Percentiles rank a stretch among this genome's conserved stretches.
Evolutionary conservation across 164 flowering plant species (phyloP).

Genomic region (Vitis amurensis): DNA sequence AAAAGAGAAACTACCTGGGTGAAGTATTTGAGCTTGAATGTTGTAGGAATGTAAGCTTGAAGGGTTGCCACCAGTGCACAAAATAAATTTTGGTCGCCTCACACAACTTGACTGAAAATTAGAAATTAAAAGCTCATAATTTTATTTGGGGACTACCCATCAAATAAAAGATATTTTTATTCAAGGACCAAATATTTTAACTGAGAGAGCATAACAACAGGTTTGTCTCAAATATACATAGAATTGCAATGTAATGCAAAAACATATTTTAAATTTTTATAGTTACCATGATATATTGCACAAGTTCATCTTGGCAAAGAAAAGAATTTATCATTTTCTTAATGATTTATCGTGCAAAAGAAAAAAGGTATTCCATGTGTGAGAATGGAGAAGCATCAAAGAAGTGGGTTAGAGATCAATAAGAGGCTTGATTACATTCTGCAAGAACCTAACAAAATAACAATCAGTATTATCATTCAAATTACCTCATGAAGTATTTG

Average conservation of each 20-base stretch:
- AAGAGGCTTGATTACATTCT: too few species aligned
- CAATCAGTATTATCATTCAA: too few species aligned
- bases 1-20: conserved; percentile 47
- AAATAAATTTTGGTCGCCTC: conserved; percentile 83
- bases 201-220: not conserved
- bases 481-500: too few species aligned
- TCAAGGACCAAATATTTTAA: not conserved
- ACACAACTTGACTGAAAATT: conserved; percentile 71
- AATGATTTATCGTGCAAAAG: too few species aligned
- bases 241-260: too few species aligned
- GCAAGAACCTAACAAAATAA: too few species aligned
- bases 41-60: conserved; percentile 71
- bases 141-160: too few species aligned
- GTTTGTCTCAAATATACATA: not conserved
- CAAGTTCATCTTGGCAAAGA: not conserved
- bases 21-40: conserved; percentile 59
- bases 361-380: too few species aligned
- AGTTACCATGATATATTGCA: not conserved
- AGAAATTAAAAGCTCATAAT: conserved; percentile 1
- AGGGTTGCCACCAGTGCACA: conserved; percentile 85
- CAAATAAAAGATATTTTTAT: not conserved
- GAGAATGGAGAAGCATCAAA: too few species aligned
- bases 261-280: too few species aligned
- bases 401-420: too few species aligned
- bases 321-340: not conserved